Conservation (phyloP, 1,139 yeast genomes). For the Yamadazyma dendronema region DNA sequence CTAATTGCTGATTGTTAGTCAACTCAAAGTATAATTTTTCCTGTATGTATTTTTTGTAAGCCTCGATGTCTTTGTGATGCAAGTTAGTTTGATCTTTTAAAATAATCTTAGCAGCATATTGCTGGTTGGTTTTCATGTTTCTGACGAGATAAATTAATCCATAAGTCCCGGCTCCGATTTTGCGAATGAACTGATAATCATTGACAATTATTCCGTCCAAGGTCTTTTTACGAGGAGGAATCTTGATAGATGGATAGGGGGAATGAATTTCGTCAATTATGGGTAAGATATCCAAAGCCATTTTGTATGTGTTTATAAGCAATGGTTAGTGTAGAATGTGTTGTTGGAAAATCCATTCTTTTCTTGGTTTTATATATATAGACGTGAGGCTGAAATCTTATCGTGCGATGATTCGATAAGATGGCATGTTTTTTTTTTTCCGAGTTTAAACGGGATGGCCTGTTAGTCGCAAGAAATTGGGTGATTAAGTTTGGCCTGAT, state of each 20-base stretch:
- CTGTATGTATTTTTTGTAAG: slow-evolving; percentile 33
- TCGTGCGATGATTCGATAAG: slow-evolving; percentile 3
- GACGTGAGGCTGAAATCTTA: slow-evolving; percentile 1
- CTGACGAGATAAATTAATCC: slow-evolving; percentile 77
- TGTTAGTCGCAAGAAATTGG: neutral
- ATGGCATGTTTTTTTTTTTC: slow-evolving; percentile 1
- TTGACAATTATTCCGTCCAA: slow-evolving; percentile 22
- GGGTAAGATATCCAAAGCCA: slow-evolving; percentile 20
- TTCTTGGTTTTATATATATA: neutral
- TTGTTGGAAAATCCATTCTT: neutral
- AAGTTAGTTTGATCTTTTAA: slow-evolving; percentile 41
- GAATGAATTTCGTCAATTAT: slow-evolving; percentile 12
- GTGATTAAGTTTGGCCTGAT: neutral
- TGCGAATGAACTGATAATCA: slow-evolving; percentile 37
- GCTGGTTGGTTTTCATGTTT: slow-evolving; percentile 48
- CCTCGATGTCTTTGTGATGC: slow-evolving; percentile 24
- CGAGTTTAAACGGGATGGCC: neutral
- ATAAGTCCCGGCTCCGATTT: slow-evolving; percentile 88
- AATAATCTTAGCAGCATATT: slow-evolving; percentile 73
- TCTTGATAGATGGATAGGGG: slow-evolving; percentile 8
- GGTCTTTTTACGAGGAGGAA: slow-evolving; percentile 12
- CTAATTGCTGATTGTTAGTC: slow-evolving; percentile 11
- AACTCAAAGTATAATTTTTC: slow-evolving; percentile 29
- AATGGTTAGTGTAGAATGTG: neutral
- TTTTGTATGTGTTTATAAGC: slow-evolving; percentile 5